These are phyloP conservation scores for Viola odorata DNA, from an alignment of 345 rosid species.

Conservation along the genomic window DNA sequence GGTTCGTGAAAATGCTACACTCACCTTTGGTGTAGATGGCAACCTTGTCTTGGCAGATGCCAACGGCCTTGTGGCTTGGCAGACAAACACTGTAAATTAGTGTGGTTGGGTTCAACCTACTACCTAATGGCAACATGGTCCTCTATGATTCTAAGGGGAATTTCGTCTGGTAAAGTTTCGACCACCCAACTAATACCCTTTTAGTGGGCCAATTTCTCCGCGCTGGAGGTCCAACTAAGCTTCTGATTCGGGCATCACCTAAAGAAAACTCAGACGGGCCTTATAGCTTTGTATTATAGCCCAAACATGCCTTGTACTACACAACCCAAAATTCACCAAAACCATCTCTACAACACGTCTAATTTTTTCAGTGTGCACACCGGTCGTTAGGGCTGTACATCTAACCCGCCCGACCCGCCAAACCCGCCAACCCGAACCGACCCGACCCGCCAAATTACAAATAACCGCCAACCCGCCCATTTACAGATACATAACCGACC, in stretches of 20 bases:
- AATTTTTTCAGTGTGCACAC: no score
- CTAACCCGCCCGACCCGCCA: no score
- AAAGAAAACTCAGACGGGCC: background rate
- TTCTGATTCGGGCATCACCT: conserved; percentile 7
- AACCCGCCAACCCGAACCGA: no score
- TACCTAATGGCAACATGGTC: conserved; percentile 59
- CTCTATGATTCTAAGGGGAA: conserved; percentile 26
- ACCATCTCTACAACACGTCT: conserved; percentile 37
- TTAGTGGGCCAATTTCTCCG: conserved; percentile 15
- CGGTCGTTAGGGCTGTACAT: no score
- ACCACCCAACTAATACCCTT: conserved; percentile 17
- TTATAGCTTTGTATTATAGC: conserved; percentile 9
- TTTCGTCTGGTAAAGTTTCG: conserved; percentile 21
- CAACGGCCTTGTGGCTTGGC: conserved; percentile 56
- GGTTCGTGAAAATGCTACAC: conserved; percentile 50
- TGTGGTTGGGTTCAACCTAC: conserved; percentile 44
- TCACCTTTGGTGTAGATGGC: conserved; percentile 43
- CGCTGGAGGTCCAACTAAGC: background rate
- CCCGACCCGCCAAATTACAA: no score
- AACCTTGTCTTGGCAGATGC: conserved; percentile 52
- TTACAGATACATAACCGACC: no score
- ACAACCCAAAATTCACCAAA: conserved; percentile 26
- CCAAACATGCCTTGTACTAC: conserved; percentile 22
- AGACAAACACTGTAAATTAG: conserved; percentile 57
- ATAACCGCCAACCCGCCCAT: no score